Conservation (phyloP, 257 asterid species). For the Verbena officinalis region DNA sequence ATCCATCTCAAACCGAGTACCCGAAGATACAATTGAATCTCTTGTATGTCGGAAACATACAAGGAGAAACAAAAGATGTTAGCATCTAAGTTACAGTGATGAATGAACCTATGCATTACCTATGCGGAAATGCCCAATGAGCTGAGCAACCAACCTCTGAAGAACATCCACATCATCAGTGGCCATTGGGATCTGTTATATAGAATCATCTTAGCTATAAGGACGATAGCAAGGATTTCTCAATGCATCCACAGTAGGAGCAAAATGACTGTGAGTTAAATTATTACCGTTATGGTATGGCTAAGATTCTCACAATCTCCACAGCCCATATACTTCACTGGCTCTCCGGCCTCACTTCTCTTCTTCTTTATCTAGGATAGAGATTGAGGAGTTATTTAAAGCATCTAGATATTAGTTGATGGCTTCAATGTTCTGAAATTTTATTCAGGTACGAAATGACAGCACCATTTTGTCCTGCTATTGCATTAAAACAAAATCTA, state of each 20-base stretch:
- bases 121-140: constrained; percentile 74
- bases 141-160: constrained; percentile 79
- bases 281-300: constrained; percentile 80
- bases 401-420: constrained; percentile 9
- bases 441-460: background rate
- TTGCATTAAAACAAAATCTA: constrained; percentile 15
- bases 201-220: constrained; percentile 25
- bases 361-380: constrained; percentile 79
- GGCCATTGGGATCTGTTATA: constrained; percentile 75
- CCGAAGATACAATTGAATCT: constrained; percentile 1
- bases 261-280: constrained; percentile 25
- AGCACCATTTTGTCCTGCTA: constrained; percentile 2
- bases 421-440: constrained; percentile 1
- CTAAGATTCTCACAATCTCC: constrained; percentile 95
- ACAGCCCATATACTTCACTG: constrained; percentile 88
- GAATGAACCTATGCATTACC: constrained; percentile 44
- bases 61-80: background rate
- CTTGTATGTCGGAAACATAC: constrained; percentile 2
- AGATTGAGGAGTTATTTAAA: constrained; percentile 22
- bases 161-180: constrained; percentile 80
- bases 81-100: background rate
- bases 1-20: constrained; percentile 21
- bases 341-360: constrained; percentile 84
- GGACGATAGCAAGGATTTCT: constrained; percentile 5
- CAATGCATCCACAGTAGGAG: constrained; percentile 6